These are phyloP conservation scores for Sarocladium strictum DNA, from an alignment of 2,329 filamentous ascomycete genomes.

Conservation along the genomic window DNA sequence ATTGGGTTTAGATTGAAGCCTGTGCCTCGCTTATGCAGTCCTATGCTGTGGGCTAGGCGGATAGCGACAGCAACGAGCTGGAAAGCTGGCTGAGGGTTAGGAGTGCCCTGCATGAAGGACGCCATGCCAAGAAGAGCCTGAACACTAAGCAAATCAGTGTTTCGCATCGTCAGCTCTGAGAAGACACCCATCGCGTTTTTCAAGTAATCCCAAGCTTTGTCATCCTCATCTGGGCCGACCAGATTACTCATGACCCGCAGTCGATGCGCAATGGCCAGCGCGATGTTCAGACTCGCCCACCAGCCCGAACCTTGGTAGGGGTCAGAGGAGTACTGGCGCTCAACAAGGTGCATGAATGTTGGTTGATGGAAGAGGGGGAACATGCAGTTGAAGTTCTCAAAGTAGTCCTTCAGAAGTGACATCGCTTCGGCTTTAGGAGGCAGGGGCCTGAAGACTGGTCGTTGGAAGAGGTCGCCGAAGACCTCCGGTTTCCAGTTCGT, in stretches of 20 bases:
- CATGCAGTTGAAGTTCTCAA: constrained; percentile 99
- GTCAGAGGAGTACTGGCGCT: constrained; percentile 86
- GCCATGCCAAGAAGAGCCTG: constrained; percentile 92
- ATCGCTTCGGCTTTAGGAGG: constrained; percentile 83
- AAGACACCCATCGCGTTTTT: constrained; percentile 96
- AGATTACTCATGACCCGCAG: constrained; percentile 93
- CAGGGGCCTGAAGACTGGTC: constrained; percentile 75
- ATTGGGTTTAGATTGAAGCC: constrained; percentile 90
- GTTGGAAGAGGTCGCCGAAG: constrained; percentile 84
- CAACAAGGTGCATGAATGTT: constrained; percentile 96
- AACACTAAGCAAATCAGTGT: constrained; percentile 90
- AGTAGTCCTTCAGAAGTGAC: constrained; percentile 86
- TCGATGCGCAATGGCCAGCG: constrained; percentile 85
- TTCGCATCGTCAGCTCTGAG: constrained; percentile 89
- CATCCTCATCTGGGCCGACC: constrained; percentile 83
- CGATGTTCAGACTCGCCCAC: constrained; percentile 97
- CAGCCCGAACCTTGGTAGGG: constrained; percentile 94
- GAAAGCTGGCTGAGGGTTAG: constrained; percentile 91
- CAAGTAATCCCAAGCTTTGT: constrained; percentile 90
- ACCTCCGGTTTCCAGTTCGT: constrained; percentile 98
- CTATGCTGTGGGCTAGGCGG: constrained; percentile 85
- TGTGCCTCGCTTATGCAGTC: constrained; percentile 86
- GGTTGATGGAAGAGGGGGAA: constrained; percentile 96
- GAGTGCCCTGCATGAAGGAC: constrained; percentile 90
- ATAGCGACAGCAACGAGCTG: constrained; percentile 88